phyloP scores from a whole-genome alignment of 106 monocot species.

The Iris macrosiphon region DNA sequence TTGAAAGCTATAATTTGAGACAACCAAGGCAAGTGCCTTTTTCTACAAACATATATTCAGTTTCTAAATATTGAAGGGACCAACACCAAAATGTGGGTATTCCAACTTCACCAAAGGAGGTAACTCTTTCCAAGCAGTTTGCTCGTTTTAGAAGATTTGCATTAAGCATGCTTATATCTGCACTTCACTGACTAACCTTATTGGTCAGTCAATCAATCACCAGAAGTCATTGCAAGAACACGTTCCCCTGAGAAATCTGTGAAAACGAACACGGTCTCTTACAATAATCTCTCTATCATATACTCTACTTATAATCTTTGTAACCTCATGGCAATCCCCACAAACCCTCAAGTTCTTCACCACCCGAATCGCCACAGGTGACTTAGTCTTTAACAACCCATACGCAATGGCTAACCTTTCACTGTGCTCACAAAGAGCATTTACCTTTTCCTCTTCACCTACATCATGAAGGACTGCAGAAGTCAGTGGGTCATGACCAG shows the following conservation, averaged over 20 bases:
- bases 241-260: slow-evolving; percentile 52
- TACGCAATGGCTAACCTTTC: slow-evolving; percentile 91
- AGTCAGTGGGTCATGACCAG: slow-evolving; percentile 70
- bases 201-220: slow-evolving; percentile 30
- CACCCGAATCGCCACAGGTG: slow-evolving; percentile 56
- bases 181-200: too few relatives aligned
- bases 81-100: too few relatives aligned
- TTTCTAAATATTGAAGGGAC: too few relatives aligned
- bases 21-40: too few relatives aligned
- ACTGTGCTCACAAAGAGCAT: slow-evolving; percentile 85
- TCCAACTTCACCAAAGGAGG: background rate
- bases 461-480: slow-evolving; percentile 72
- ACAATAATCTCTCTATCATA: slow-evolving; percentile 81
- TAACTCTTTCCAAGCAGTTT: background rate
- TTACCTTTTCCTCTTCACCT: slow-evolving; percentile 83
- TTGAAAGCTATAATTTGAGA: background rate
- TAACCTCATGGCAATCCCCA: slow-evolving; percentile 81
- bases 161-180: too few relatives aligned
- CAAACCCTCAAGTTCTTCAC: slow-evolving; percentile 87
- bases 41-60: too few relatives aligned
- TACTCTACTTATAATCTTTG: slow-evolving; percentile 65
- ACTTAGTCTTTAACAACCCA: slow-evolving; percentile 61
- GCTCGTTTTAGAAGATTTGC: background rate
- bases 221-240: slow-evolving; percentile 88
- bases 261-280: slow-evolving; percentile 79